These are phyloP conservation scores for Cenchrus americanus DNA, from an alignment of 176 grass and related monocot species.

Conservation along the genomic window DNA sequence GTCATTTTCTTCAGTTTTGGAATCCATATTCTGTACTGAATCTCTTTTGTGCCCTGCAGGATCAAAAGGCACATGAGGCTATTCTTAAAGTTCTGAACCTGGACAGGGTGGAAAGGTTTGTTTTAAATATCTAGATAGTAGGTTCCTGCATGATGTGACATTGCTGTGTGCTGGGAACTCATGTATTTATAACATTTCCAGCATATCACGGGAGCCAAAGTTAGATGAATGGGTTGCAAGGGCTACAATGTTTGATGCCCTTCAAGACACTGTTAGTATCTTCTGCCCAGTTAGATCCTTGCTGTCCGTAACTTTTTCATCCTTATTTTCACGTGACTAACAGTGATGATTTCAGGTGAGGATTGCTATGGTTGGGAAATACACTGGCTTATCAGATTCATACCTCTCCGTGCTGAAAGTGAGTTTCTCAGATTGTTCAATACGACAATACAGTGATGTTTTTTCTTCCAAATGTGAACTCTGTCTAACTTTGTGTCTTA, in stretches of 20 bases:
- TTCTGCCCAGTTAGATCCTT: slow-evolving; percentile 22
- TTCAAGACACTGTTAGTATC: slow-evolving; percentile 62
- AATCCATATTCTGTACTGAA: slow-evolving; percentile 13
- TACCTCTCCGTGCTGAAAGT: slow-evolving; percentile 80
- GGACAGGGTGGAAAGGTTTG: slow-evolving; percentile 70
- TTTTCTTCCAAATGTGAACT: not conserved
- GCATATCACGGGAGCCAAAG: slow-evolving; percentile 52
- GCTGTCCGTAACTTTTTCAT: not conserved
- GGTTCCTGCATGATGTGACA: slow-evolving; percentile 16
- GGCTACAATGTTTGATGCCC: slow-evolving; percentile 55
- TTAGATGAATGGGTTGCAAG: slow-evolving; percentile 68
- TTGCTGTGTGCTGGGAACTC: not conserved
- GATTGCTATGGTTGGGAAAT: slow-evolving; percentile 80
- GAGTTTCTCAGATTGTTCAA: slow-evolving; percentile 1
- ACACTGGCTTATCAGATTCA: slow-evolving; percentile 76
- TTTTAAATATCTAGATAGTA: slow-evolving; percentile 29
- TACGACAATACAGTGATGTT: not conserved
- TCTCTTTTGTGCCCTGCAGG: slow-evolving; percentile 42
- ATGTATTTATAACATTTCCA: slow-evolving; percentile 30
- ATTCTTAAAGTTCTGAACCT: slow-evolving; percentile 80
- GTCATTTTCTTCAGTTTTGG: not conserved
- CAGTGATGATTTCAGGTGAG: slow-evolving; percentile 51
- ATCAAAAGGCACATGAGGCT: slow-evolving; percentile 80
- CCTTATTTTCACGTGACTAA: slow-evolving; percentile 35
- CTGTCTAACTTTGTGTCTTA: slow-evolving; percentile 22